Evolutionary conservation across 2,329 filamentous ascomycete species (phyloP), one percentile per base, ranked within the genome.

Genomic region (Epichloe amarillans): DNA sequence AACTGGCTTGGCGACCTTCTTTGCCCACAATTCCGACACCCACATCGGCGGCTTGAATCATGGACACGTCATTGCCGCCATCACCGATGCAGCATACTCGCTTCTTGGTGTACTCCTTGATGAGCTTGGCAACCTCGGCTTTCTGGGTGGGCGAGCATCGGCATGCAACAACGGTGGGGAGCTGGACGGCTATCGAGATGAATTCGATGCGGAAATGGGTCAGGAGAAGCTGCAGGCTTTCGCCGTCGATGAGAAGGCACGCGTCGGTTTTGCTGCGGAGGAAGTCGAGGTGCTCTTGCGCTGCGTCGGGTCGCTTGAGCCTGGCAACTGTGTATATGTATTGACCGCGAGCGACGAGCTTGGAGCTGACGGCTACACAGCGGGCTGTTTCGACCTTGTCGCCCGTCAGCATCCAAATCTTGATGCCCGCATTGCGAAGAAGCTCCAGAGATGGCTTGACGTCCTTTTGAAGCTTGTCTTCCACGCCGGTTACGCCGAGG

Each of bases 381-480:
- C 93, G 83, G 15, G 93, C 93, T 14, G 93, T 98, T 69, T 98
- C 93, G 3, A 98, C 88, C 69, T 98, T 98, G 74, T 98, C 93
- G 45, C 93, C 93, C 0, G 93, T 98, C 64, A 98, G 74, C 93
- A 98, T 98, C 93, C 93, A 98, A 47, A 98, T 97, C 67, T 97
- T 97, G 69, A 98, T 93, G 26, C 93, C 93, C 0, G 93, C 93
- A 61, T 98, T 98, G 57, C 93, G 87, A 49, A 98, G 78, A 5
- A 98, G 79, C 66, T 98, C 94, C 5, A 98, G 75, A 0, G 89
- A 95, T 1, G 91, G 86, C 66, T 97, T 98, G 62, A 98, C 93
- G 61, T 97, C 89, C 55, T 83, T 83, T 65, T 98, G 93, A 12
- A 98, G 78, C 64, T 95, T 95, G 68, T 98, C 93, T 67, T 98